Conservation (phyloP, 306 rosid genomes). For the Malus fusca region DNA sequence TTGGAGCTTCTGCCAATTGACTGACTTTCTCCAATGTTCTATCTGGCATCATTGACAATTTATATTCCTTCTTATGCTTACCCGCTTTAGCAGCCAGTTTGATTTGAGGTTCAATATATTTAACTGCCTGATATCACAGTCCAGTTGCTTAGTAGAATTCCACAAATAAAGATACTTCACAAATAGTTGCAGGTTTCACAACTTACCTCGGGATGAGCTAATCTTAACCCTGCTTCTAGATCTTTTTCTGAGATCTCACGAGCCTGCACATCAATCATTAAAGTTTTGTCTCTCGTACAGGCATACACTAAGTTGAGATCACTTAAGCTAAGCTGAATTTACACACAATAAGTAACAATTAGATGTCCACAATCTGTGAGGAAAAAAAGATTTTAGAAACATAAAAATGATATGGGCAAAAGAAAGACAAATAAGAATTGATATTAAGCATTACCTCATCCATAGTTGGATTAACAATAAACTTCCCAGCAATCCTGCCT, state of each 20-base stretch:
- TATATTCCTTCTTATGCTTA: constrained; percentile 76
- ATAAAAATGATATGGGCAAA: background rate
- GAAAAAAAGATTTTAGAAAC: constrained; percentile 9
- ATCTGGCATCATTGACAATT: constrained; percentile 76
- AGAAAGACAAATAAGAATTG: background rate
- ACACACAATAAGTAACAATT: background rate
- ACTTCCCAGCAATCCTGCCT: constrained; percentile 73
- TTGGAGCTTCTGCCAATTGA: constrained; percentile 66
- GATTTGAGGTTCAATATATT: constrained; percentile 89
- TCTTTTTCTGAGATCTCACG: constrained; percentile 86
- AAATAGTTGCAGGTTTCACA: constrained; percentile 18
- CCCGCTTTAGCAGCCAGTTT: constrained; percentile 88
- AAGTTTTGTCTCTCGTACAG: constrained; percentile 83
- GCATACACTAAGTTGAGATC: constrained; percentile 96
- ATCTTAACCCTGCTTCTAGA: constrained; percentile 77
- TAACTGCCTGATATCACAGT: constrained; percentile 60
- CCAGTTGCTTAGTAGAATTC: constrained; percentile 25
- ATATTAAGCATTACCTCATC: constrained; percentile 57
- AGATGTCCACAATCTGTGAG: background rate
- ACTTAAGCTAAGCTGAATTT: constrained; percentile 72
- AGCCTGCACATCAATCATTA: constrained; percentile 98
- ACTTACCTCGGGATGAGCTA: constrained; percentile 91
- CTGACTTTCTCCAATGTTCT: constrained; percentile 66
- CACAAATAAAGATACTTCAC: background rate
- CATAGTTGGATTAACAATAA: constrained; percentile 83